A percentile compares a stretch with the other conserved stretches of the same genome.
Evolutionary conservation across 2,329 filamentous ascomycete genomes (phyloP).

Genomic region (Elsinoe australis): DNA sequence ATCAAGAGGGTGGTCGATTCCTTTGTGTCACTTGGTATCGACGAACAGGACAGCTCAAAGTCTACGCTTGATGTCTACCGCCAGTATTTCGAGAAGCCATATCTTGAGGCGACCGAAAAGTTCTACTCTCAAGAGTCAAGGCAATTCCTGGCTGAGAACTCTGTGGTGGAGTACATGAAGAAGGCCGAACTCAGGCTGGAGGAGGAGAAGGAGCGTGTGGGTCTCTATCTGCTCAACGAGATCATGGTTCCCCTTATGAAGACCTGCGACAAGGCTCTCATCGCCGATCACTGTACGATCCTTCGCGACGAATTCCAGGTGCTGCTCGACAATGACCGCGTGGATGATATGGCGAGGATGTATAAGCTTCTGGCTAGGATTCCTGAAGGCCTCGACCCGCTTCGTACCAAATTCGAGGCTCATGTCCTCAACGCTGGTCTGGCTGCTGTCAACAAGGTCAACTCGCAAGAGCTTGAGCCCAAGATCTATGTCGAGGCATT

Average conservation of each 20-base stretch:
- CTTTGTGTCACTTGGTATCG: constrained; percentile 85
- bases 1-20: constrained; percentile 97
- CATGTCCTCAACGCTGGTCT: constrained; percentile 88
- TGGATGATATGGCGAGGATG: constrained; percentile 94
- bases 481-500: constrained; percentile 95
- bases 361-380: constrained; percentile 86
- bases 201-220: constrained; percentile 90
- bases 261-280: constrained; percentile 79
- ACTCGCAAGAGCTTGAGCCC: constrained; percentile 83
- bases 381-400: constrained; percentile 80
- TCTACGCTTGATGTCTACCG: constrained; percentile 93
- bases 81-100: constrained; percentile 84
- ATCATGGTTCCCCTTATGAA: constrained; percentile 79
- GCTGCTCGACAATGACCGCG: constrained; percentile 84
- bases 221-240: constrained; percentile 83
- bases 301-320: constrained; percentile 93
- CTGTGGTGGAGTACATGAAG: constrained; percentile 99
- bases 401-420: constrained; percentile 78
- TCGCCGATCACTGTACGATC: constrained; percentile 77
- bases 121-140: constrained; percentile 93
- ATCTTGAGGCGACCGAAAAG: constrained; percentile 70
- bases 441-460: constrained; percentile 82
- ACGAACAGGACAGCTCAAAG: constrained; percentile 87
- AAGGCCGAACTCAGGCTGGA: constrained; percentile 85
- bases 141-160: constrained; percentile 92